Evolutionary conservation across 352 stramenopile genomes (phyloP).

Genomic region (Pythium angustatum): DNA sequence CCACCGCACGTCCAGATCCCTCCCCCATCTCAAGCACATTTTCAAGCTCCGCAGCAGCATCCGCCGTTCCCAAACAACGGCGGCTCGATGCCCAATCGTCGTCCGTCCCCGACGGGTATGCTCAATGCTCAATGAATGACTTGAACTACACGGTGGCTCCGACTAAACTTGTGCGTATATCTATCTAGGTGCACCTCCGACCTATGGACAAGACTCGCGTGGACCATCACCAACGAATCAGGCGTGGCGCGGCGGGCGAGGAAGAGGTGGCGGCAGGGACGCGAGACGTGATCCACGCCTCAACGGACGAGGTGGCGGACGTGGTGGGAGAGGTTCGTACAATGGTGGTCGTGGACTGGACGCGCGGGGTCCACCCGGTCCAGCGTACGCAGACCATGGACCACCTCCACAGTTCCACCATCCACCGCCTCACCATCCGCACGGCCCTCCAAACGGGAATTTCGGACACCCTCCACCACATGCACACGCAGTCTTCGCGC

Average conservation of each 20-base stretch:
- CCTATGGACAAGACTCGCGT: background rate
- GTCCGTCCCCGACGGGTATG: slow-evolving; percentile 17
- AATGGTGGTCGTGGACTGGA: slow-evolving; percentile 5
- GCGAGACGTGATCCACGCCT: slow-evolving; percentile 16
- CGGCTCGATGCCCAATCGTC: slow-evolving; percentile 1
- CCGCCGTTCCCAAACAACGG: background rate
- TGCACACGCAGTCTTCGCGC: background rate
- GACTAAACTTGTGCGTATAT: background rate
- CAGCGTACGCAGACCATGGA: background rate
- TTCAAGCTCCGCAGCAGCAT: background rate
- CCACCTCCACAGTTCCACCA: slow-evolving; percentile 2
- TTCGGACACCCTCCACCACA: slow-evolving; percentile 4
- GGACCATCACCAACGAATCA: slow-evolving; percentile 22
- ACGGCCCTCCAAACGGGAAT: slow-evolving; percentile 2
- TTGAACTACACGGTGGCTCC: background rate
- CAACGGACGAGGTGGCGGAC: slow-evolving; percentile 13
- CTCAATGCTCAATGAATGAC: background rate
- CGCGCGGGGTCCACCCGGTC: background rate
- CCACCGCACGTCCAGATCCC: slow-evolving; percentile 16
- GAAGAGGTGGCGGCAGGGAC: slow-evolving; percentile 15
- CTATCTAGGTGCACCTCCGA: slow-evolving; percentile 2
- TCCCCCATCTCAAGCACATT: background rate
- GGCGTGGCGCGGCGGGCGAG: slow-evolving; percentile 17
- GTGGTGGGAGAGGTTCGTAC: background rate
- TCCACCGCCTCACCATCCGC: background rate